phyloP scores from a whole-genome alignment of 257 asterid genomes.

The Mentha longifolia region DNA sequence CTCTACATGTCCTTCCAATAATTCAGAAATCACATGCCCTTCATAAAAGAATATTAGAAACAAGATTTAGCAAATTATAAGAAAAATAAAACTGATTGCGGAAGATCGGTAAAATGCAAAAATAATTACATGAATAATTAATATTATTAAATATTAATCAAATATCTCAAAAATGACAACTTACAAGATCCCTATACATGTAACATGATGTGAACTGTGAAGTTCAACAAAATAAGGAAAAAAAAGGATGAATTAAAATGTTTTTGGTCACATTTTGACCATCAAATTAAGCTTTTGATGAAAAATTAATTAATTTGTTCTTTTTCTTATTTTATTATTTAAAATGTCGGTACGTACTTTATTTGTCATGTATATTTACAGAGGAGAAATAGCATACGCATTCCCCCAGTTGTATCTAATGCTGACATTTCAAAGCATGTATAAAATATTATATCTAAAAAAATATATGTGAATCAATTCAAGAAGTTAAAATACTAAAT shows the following conservation, averaged over 20 bases:
- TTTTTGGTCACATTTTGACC: not conserved
- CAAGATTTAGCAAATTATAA: not conserved
- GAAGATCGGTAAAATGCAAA: constrained; percentile 1
- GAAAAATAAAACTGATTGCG: constrained; percentile 3
- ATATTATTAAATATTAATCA: not conserved
- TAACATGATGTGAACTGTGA: too few relatives aligned
- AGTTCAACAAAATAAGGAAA: not conserved
- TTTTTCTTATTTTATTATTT: constrained; percentile 6
- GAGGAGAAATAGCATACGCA: constrained; percentile 19
- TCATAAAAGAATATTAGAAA: constrained; percentile 8
- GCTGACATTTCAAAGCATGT: not conserved
- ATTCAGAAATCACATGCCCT: constrained; percentile 44
- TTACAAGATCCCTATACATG: not conserved
- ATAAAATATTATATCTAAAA: not conserved
- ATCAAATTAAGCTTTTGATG: not conserved
- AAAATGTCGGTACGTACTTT: not conserved
- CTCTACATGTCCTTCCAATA: constrained; percentile 42
- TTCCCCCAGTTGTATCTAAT: constrained; percentile 23
- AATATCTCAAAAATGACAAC: constrained; percentile 5
- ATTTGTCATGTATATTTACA: not conserved
- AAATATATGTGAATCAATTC: not conserved
- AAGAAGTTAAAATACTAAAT: not conserved
- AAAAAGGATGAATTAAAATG: not conserved
- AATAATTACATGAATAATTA: not conserved
- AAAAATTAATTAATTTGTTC: not conserved